Conservation (phyloP, 2,329 filamentous ascomycete genomes). For the Aspergillus proliferans region DNA sequence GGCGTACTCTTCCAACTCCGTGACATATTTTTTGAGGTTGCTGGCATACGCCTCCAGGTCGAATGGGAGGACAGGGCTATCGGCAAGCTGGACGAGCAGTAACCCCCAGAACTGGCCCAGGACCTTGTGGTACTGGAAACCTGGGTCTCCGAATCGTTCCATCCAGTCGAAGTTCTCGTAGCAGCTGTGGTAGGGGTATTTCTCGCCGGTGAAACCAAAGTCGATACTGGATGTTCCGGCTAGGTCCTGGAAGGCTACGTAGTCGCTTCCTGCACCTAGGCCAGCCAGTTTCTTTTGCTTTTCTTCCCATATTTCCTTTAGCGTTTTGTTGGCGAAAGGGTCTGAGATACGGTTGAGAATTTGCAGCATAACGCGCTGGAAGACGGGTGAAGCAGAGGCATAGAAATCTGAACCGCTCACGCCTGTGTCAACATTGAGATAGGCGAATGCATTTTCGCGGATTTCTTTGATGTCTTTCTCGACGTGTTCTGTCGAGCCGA, state of each 20-base stretch:
- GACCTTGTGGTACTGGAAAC: constrained; percentile 71
- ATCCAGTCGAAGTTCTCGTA: constrained; percentile 91
- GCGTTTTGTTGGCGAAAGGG: constrained; percentile 62
- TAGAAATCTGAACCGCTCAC: constrained; percentile 69
- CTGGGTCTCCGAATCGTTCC: constrained; percentile 69
- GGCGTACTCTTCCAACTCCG: constrained; percentile 61
- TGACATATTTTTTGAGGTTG: constrained; percentile 58
- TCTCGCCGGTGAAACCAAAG: constrained; percentile 65
- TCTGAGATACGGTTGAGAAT: constrained; percentile 70
- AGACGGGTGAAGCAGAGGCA: constrained; percentile 74
- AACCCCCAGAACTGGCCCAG: constrained; percentile 75
- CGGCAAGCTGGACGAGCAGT: constrained; percentile 76
- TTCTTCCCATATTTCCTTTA: constrained; percentile 69
- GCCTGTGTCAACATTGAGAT: constrained; percentile 84
- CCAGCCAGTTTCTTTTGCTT: constrained; percentile 55
- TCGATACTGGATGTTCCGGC: constrained; percentile 84
- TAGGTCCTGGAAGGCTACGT: constrained; percentile 84
- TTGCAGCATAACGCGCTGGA: constrained; percentile 64
- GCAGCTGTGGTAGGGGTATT: constrained; percentile 70
- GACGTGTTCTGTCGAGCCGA: constrained; percentile 91
- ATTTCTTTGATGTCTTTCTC: constrained; percentile 73
- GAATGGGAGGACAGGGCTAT: constrained; percentile 74
- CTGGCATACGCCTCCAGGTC: constrained; percentile 69
- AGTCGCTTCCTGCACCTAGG: constrained; percentile 72
- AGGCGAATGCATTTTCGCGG: constrained; percentile 70